A percentile compares a stretch with the other conserved stretches of the same genome.
Evolutionary conservation across 805 yeast species (phyloP).

Genomic region (Brettanomyces custersianus): DNA sequence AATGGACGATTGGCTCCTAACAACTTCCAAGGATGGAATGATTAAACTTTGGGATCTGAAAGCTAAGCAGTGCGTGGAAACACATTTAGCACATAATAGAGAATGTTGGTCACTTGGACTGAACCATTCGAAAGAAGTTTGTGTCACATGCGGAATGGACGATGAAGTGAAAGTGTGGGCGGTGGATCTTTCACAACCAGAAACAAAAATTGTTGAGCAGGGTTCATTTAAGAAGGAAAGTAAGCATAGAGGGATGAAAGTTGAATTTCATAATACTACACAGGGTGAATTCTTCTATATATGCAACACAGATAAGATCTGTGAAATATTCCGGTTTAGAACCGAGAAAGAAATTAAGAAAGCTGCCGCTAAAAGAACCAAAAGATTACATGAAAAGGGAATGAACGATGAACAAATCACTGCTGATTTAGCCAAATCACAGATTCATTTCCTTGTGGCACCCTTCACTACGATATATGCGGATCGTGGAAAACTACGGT

Average conservation of each 20-base stretch:
- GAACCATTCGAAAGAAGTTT: conserved; percentile 25
- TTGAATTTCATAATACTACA: conserved; percentile 38
- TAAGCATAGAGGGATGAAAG: conserved; percentile 56
- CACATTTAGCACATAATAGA: conserved; percentile 87
- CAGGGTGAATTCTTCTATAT: conserved; percentile 47
- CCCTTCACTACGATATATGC: conserved; percentile 65
- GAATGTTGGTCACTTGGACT: conserved; percentile 85
- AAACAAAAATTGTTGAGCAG: conserved; percentile 37
- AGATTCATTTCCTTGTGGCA: conserved; percentile 50
- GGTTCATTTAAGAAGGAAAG: conserved; percentile 73
- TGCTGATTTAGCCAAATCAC: conserved; percentile 37
- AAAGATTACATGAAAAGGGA: conserved; percentile 70
- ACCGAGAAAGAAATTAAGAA: conserved; percentile 67
- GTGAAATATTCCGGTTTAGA: conserved; percentile 75
- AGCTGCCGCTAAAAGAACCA: conserved; percentile 68
- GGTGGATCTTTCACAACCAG: conserved; percentile 43
- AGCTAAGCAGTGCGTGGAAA: conserved; percentile 84
- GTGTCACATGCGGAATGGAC: conserved; percentile 70
- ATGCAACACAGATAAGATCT: conserved; percentile 72
- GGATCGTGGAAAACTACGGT: conserved; percentile 46
- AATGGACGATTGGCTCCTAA: conserved; percentile 63
- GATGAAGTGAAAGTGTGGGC: conserved; percentile 81
- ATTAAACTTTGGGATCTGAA: conserved; percentile 90
- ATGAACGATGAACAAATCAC: conserved; percentile 49
- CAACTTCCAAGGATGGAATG: conserved; percentile 83